Evolutionary conservation across 2,329 filamentous ascomycete species (phyloP).

Genomic region (Aspergillus alliaceus): DNA sequence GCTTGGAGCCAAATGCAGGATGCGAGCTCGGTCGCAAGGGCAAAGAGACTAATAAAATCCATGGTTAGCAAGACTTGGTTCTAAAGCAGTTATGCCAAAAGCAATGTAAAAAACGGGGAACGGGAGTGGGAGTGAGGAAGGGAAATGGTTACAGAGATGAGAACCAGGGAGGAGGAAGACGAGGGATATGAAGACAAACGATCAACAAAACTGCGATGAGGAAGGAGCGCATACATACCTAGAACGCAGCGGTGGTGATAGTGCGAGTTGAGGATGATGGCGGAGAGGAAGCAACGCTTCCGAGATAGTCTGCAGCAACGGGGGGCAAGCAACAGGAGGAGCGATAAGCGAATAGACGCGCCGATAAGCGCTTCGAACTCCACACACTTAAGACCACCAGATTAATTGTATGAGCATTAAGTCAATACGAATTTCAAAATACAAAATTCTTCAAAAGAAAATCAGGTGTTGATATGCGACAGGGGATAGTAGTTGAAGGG

Average conservation of each 20-base stretch:
- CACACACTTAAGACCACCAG: not conserved
- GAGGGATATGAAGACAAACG: not conserved
- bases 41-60: not conserved
- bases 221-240: not conserved
- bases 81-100: too few species aligned
- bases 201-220: not conserved
- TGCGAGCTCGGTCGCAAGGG: not conserved
- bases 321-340: not conserved
- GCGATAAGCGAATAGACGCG: constrained; percentile 23
- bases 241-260: not conserved
- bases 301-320: constrained; percentile 12
- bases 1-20: not conserved
- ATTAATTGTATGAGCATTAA: not conserved
- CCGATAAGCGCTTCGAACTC: constrained; percentile 20
- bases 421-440: not conserved
- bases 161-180: not conserved
- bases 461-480: not conserved
- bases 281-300: constrained; percentile 5
- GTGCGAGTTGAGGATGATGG: constrained; percentile 1
- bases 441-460: too few species aligned
- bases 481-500: not conserved
- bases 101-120: too few species aligned
- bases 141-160: not conserved
- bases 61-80: not conserved
- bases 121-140: not conserved